These are phyloP conservation scores for Komagataella kurtzmanii DNA, from an alignment of 805 yeast species.

Conservation along the genomic window DNA sequence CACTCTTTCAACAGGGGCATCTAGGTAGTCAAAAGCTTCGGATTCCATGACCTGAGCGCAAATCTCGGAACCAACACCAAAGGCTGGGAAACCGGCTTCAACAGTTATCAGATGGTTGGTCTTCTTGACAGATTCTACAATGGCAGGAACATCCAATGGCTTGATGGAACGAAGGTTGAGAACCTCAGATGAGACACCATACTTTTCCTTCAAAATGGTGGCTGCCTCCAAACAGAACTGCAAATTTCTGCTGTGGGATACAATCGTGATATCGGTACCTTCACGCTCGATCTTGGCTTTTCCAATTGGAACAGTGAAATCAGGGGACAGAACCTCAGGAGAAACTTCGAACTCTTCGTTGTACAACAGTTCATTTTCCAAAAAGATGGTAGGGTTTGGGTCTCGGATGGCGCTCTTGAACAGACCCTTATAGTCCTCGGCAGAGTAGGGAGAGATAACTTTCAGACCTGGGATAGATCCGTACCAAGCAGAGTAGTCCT, in stretches of 20 bases:
- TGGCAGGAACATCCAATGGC: slow-evolving; percentile 86
- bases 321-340: slow-evolving; percentile 81
- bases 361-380: slow-evolving; percentile 92
- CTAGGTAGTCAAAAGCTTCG: slow-evolving; percentile 95
- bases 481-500: slow-evolving; percentile 96
- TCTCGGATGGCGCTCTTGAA: slow-evolving; percentile 95
- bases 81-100: slow-evolving; percentile 96
- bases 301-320: slow-evolving; percentile 86
- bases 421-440: slow-evolving; percentile 94
- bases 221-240: slow-evolving; percentile 84
- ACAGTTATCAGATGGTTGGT: slow-evolving; percentile 93
- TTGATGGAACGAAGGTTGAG: slow-evolving; percentile 92
- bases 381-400: slow-evolving; percentile 93
- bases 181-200: slow-evolving; percentile 87
- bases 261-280: slow-evolving; percentile 84
- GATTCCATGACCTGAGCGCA: slow-evolving; percentile 97
- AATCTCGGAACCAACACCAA: slow-evolving; percentile 97
- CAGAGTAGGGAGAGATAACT: slow-evolving; percentile 88
- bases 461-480: slow-evolving; percentile 97
- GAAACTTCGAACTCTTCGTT: slow-evolving; percentile 84
- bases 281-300: slow-evolving; percentile 90
- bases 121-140: slow-evolving; percentile 83
- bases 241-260: slow-evolving; percentile 88
- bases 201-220: slow-evolving; percentile 65
- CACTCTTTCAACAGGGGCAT: slow-evolving; percentile 96